phyloP scores from a whole-genome alignment of 257 asterid genomes.

The Avicennia marina region DNA sequence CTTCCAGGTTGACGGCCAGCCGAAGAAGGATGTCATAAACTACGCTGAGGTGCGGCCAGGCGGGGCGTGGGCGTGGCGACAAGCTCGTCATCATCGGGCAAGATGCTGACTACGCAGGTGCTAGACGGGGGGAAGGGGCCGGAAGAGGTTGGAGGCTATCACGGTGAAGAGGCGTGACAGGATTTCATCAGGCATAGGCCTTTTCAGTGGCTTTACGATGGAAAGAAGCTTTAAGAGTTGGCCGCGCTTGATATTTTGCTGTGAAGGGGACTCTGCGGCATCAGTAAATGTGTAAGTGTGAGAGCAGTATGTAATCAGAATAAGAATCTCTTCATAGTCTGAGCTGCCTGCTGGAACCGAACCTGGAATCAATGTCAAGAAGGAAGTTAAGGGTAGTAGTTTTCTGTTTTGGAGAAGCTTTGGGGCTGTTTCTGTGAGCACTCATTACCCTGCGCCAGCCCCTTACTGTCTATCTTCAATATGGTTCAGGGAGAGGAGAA shows the following conservation, averaged over 20 bases:
- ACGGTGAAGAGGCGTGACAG: slow-evolving; percentile 48
- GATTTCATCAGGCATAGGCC: slow-evolving; percentile 24
- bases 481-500: no score
- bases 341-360: slow-evolving; percentile 20
- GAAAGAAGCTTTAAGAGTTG: slow-evolving; percentile 53
- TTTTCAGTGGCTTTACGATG: slow-evolving; percentile 32
- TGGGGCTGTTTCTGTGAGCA: slow-evolving; percentile 40
- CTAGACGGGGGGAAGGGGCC: slow-evolving; percentile 60
- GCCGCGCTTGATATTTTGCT: slow-evolving; percentile 51
- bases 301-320: slow-evolving; percentile 52
- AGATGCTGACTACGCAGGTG: slow-evolving; percentile 24
- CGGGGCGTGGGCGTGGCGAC: slow-evolving; percentile 38
- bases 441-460: no score
- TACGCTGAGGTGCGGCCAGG: slow-evolving; percentile 69
- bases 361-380: slow-evolving; percentile 52
- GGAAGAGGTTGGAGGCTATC: slow-evolving; percentile 62
- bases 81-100: slow-evolving; percentile 65
- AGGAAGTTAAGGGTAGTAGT: slow-evolving; percentile 44
- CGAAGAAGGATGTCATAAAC: slow-evolving; percentile 66
- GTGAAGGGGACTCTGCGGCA: slow-evolving; percentile 58
- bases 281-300: slow-evolving; percentile 45
- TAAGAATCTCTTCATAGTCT: slow-evolving; percentile 35
- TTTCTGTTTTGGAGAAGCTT: slow-evolving; percentile 35
- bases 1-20: slow-evolving; percentile 29
- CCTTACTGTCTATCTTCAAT: no score